A percentile compares a stretch with the other conserved stretches of the same genome.
Evolutionary conservation across 371 early-diverging fungal species (phyloP).

Genomic region (Chytridium lagenaria): DNA sequence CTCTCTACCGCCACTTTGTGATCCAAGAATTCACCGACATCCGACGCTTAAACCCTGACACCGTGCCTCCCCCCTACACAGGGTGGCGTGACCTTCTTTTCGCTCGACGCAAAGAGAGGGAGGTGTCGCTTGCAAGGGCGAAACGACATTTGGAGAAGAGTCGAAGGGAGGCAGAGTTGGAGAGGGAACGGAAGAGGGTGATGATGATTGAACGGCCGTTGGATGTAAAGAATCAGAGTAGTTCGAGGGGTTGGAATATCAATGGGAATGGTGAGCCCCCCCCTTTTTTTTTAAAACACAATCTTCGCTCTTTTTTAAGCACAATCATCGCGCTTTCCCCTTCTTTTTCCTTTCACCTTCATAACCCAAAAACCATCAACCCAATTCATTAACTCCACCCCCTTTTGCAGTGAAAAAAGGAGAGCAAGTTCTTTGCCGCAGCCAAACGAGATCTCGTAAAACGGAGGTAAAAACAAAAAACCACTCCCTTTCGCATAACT

Average conservation of each 20-base stretch:
- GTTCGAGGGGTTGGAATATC: neutral
- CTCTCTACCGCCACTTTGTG: neutral
- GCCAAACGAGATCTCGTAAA: neutral
- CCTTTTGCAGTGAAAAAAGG: neutral
- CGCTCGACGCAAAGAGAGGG: neutral
- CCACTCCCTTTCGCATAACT: neutral
- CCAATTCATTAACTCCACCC: neutral
- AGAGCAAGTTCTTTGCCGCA: neutral
- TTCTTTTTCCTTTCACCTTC: neutral
- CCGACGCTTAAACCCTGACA: neutral
- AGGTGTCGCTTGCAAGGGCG: neutral
- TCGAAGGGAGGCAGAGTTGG: neutral
- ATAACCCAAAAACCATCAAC: neutral
- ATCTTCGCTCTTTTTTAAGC: too few relatives aligned
- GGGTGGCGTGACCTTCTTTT: neutral
- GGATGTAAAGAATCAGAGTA: neutral
- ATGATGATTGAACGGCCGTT: neutral
- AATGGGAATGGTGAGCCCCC: neutral
- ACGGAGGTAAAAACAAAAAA: neutral
- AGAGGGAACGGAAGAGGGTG: neutral
- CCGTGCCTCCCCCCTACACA: neutral
- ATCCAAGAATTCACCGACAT: neutral
- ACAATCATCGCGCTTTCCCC: neutral
- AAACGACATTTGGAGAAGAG: neutral
- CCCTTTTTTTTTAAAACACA: neutral